phyloP scores from a whole-genome alignment of 1,139 yeast genomes.

The Cylindricascospora bacillispora region DNA sequence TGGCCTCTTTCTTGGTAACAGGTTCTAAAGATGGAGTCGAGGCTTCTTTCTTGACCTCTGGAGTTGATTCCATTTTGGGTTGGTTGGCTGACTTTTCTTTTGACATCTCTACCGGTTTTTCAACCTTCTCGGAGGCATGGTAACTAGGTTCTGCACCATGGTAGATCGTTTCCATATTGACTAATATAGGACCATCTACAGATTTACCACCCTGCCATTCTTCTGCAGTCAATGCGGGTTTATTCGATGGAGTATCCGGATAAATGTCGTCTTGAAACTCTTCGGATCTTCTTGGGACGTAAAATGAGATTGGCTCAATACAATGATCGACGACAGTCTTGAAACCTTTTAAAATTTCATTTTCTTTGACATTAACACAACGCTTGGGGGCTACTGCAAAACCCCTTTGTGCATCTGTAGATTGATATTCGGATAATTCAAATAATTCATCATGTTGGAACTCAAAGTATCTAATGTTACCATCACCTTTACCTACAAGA shows the following conservation, averaged over 20 bases:
- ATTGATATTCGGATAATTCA: constrained; percentile 75
- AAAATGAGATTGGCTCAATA: constrained; percentile 82
- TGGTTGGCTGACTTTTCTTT: constrained; percentile 6
- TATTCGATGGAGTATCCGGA: constrained; percentile 76
- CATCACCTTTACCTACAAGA: constrained; percentile 96
- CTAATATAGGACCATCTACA: constrained; percentile 69
- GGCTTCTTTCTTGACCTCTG: constrained; percentile 13
- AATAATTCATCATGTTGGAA: constrained; percentile 68
- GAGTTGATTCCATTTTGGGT: constrained; percentile 11
- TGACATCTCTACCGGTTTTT: constrained; percentile 11
- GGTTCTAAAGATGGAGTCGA: constrained; percentile 5
- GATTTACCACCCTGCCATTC: constrained; percentile 75
- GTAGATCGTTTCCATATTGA: constrained; percentile 62
- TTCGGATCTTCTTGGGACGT: constrained; percentile 89
- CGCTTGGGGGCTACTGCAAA: constrained; percentile 82
- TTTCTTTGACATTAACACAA: constrained; percentile 63
- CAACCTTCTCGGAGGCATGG: constrained; percentile 26
- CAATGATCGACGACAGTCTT: constrained; percentile 74
- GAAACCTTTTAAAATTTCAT: constrained; percentile 69
- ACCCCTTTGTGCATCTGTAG: constrained; percentile 92
- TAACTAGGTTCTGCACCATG: constrained; percentile 53
- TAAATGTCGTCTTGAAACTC: constrained; percentile 85
- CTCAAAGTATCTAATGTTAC: constrained; percentile 89
- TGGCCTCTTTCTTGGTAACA: constrained; percentile 4
- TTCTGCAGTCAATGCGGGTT: constrained; percentile 64